A percentile compares a stretch with the other conserved stretches of the same genome.
Evolutionary conservation across 1,284 basidiomycete genomes (phyloP).

Genomic region (Somion occarium): DNA sequence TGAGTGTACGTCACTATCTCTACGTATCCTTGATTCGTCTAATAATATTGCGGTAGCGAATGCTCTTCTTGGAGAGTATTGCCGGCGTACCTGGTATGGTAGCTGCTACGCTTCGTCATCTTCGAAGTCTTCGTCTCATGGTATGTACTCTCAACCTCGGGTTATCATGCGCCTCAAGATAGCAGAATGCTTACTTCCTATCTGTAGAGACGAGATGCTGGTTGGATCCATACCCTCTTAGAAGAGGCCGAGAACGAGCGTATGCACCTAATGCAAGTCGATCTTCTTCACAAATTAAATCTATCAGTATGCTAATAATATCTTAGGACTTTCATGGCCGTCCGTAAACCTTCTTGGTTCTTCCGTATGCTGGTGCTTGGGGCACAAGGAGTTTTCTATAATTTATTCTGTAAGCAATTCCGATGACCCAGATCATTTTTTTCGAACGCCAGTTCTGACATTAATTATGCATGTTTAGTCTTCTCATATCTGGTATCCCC

Average conservation of each 20-base stretch:
- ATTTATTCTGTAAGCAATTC: constrained; percentile 69
- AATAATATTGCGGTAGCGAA: constrained; percentile 42
- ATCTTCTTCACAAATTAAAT: not conserved
- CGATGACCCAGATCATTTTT: not conserved
- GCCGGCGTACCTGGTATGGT: constrained; percentile 97
- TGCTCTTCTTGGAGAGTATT: constrained; percentile 86
- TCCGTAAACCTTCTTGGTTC: constrained; percentile 72
- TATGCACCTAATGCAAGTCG: constrained; percentile 79
- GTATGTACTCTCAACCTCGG: constrained; percentile 32
- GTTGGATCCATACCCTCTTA: constrained; percentile 82
- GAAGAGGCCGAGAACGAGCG: constrained; percentile 96
- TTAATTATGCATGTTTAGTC: constrained; percentile 39
- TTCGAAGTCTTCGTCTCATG: constrained; percentile 81
- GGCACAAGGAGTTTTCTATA: constrained; percentile 90
- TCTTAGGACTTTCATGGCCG: constrained; percentile 81
- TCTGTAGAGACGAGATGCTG: constrained; percentile 78
- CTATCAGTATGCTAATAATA: constrained; percentile 4
- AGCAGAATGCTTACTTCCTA: constrained; percentile 2
- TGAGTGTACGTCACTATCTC: constrained; percentile 44
- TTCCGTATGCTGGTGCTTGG: constrained; percentile 81
- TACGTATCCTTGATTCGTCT: constrained; percentile 1
- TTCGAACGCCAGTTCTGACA: constrained; percentile 4
- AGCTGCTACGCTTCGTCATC: constrained; percentile 81
- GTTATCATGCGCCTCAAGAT: no score
- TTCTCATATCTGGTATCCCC: constrained; percentile 83